phyloP scores from a whole-genome alignment of 2,329 filamentous ascomycete genomes.

The Ophiostoma sp. region DNA sequence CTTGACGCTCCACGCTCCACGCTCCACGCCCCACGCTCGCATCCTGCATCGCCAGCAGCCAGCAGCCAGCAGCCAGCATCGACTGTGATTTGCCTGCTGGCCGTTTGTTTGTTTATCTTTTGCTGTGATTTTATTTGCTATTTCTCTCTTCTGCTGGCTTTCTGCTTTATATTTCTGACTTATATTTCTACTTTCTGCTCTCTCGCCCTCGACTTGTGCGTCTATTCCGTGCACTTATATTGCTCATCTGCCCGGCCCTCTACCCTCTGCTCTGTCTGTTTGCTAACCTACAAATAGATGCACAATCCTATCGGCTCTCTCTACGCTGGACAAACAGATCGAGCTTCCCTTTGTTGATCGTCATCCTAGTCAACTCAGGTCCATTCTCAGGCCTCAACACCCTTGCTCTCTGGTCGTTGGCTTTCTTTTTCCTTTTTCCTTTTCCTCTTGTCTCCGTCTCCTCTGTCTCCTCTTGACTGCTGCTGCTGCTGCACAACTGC shows the following conservation, averaged over 20 bases:
- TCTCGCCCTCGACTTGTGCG: background rate
- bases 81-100: background rate
- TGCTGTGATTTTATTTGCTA: slow-evolving; percentile 2
- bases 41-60: background rate
- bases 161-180: background rate
- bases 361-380: background rate
- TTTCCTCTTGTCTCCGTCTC: background rate
- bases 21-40: background rate
- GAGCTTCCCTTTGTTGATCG: background rate
- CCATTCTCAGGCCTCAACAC: background rate
- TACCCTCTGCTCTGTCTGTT: background rate
- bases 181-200: background rate
- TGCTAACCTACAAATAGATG: background rate
- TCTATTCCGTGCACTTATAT: background rate
- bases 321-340: background rate
- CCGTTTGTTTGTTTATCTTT: background rate
- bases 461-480: slow-evolving; percentile 9
- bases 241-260: background rate
- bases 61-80: background rate
- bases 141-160: background rate
- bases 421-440: background rate
- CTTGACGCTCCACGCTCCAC: background rate
- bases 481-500: slow-evolving; percentile 3
- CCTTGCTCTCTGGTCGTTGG: background rate
- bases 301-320: background rate